Evolutionary conservation across 73 alveolate species (phyloP), one percentile per base, ranked within the genome.

Genomic region (Blepharisma stoltei): DNA sequence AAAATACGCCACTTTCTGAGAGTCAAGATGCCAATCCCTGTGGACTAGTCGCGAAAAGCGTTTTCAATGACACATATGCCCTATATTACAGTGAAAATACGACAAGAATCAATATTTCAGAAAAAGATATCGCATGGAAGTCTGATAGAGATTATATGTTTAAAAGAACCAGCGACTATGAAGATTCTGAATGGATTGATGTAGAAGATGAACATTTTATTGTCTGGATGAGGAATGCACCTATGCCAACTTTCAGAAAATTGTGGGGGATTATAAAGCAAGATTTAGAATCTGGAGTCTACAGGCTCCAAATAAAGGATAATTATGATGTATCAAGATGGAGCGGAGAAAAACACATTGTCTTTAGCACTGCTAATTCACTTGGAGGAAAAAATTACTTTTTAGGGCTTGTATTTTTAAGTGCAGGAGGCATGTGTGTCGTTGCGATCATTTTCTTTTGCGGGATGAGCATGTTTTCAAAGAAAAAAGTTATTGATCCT

Each of bases 201-300:
- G 87, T 89, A 41, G 90, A 83, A 50, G 78, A 90, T 90, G 93
- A 93, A 37, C 96, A 91, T 75, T 91, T 93, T 81, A 91, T 91
- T 27, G 95, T 88, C 4, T 93, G 98, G 98, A 93, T 93, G 97
- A 91, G 94, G 78, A 93, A 92, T 71, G 97, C 96, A 37, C 93
- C 93, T 47, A 81, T 93, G 70, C 96, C 97, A 6, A 86, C 82
- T 70, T 93, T 93, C 84, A 84, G 93, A 54, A 93, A 93, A 78
- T 81, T 91, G 21, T 93, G 97, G 97, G 98, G 98, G 37, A 76
- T 79, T 69, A 88, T 93, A 27, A 78, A 86, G 32, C 44, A 49
- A 6, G 84, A 85, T 50, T 75, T 94, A 45, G 76, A 66, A 37
- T 65, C 70, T 50, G 99, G 97, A 52, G 54, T 53, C 0, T 90